Evolutionary conservation across 129 eudicot genomes (phyloP).

Genomic region (Saposhnikovia divaricata): DNA sequence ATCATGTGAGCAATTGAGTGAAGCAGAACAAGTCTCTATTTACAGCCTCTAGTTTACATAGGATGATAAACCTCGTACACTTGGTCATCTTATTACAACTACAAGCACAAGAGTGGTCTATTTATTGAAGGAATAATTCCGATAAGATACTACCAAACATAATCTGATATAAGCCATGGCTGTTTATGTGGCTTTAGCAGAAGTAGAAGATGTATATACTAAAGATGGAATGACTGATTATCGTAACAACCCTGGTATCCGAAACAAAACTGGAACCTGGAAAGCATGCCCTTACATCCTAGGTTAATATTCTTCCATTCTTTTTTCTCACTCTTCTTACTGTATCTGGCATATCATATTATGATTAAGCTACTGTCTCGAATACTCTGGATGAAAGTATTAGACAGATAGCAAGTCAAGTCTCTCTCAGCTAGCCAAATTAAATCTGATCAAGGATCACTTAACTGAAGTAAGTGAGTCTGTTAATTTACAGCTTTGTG

Average conservation of each 20-base stretch:
- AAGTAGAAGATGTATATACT: conserved; percentile 32
- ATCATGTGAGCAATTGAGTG: too few species aligned
- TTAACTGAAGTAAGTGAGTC: background rate
- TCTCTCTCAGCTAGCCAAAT: too few species aligned
- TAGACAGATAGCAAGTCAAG: too few species aligned
- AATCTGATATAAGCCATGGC: background rate
- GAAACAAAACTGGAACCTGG: conserved; percentile 76
- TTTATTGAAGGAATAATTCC: background rate
- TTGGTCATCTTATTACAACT: background rate
- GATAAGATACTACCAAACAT: background rate
- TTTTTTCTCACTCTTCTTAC: background rate
- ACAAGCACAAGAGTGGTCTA: too few species aligned
- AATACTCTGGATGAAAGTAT: too few species aligned
- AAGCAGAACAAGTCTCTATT: background rate
- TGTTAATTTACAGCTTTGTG: background rate
- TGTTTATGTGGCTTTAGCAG: background rate
- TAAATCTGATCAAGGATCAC: background rate
- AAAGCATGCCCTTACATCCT: conserved; percentile 88
- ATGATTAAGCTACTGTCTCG: too few species aligned
- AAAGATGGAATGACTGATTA: conserved; percentile 68
- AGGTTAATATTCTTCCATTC: conserved; percentile 23
- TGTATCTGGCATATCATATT: background rate
- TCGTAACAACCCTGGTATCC: conserved; percentile 52
- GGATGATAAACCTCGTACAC: background rate
- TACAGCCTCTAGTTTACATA: background rate